These are phyloP conservation scores for Neonothopanus nambi DNA, from an alignment of 1,284 basidiomycete species.

Conservation along the genomic window DNA sequence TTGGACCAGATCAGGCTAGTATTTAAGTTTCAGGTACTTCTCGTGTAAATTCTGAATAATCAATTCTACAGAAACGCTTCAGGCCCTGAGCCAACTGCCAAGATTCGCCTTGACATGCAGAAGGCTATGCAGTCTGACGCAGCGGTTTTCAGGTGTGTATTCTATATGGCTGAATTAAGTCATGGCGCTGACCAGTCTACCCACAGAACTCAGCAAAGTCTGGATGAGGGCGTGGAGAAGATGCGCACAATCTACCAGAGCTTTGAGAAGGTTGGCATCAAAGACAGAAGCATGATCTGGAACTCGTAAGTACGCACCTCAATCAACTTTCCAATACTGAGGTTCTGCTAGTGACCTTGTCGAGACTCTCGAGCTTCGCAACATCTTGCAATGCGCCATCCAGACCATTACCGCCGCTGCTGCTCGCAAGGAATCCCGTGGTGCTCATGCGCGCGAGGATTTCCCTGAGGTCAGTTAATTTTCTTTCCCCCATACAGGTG, in stretches of 20 bases:
- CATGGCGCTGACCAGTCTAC: not conserved
- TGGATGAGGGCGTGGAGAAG: conserved; percentile 93
- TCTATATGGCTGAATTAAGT: not conserved
- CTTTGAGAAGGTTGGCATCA: conserved; percentile 91
- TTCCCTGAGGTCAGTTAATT: conserved; percentile 68
- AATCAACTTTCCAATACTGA: conserved; percentile 17
- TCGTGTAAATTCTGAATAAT: not conserved
- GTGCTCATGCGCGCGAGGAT: conserved; percentile 97
- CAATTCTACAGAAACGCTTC: conserved; percentile 57
- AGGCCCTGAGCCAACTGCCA: conserved; percentile 85
- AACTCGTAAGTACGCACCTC: conserved; percentile 66
- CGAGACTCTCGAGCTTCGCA: conserved; percentile 96
- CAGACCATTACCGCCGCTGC: conserved; percentile 96
- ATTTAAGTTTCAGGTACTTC: no score
- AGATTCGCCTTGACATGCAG: conserved; percentile 95
- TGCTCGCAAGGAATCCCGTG: conserved; percentile 95
- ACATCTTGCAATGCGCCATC: conserved; percentile 92
- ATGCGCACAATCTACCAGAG: conserved; percentile 85
- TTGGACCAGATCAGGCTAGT: conserved; percentile 83
- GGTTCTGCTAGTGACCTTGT: conserved; percentile 74
- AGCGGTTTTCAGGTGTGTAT: conserved; percentile 80
- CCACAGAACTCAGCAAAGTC: conserved; percentile 81
- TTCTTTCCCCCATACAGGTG: not conserved
- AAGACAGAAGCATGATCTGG: conserved; percentile 99
- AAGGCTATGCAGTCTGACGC: conserved; percentile 98